Conservation (phyloP, 139 green algal genomes). For the Tetraselmis chui region DNA sequence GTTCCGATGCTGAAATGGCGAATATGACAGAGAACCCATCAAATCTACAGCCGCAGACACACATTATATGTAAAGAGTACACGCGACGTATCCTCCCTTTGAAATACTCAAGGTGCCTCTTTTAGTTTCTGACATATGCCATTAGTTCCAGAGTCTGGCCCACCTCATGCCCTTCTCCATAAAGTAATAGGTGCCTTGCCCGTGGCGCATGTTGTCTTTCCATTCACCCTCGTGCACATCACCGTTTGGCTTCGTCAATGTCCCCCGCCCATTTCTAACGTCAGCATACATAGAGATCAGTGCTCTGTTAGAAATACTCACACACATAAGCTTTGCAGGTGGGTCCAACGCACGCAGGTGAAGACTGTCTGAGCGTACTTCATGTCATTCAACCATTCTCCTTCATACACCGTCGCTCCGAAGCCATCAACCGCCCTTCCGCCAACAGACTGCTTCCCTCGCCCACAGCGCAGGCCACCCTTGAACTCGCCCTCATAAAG, state of each 20-base stretch:
- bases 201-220: background rate
- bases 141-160: too few species aligned
- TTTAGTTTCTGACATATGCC: too few species aligned
- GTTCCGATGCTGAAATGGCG: too few species aligned
- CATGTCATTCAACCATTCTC: constrained; percentile 47
- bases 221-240: constrained; percentile 12
- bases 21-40: too few species aligned
- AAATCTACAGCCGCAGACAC: too few species aligned
- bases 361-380: constrained; percentile 32
- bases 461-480: constrained; percentile 30
- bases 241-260: constrained; percentile 9
- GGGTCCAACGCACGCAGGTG: too few species aligned
- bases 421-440: constrained; percentile 49
- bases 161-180: constrained; percentile 3
- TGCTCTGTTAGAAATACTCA: too few species aligned
- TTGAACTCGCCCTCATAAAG: constrained; percentile 12
- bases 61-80: too few species aligned
- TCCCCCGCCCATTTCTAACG: constrained; percentile 1
- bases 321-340: too few species aligned
- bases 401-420: constrained; percentile 63
- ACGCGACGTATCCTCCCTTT: too few species aligned
- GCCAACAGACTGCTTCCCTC: constrained; percentile 47
- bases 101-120: too few species aligned
- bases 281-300: background rate
- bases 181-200: constrained; percentile 6